Base-by-base conservation (phyloP, 768 basidiomycete genomes). In the Leccinellum luteum region DNA sequence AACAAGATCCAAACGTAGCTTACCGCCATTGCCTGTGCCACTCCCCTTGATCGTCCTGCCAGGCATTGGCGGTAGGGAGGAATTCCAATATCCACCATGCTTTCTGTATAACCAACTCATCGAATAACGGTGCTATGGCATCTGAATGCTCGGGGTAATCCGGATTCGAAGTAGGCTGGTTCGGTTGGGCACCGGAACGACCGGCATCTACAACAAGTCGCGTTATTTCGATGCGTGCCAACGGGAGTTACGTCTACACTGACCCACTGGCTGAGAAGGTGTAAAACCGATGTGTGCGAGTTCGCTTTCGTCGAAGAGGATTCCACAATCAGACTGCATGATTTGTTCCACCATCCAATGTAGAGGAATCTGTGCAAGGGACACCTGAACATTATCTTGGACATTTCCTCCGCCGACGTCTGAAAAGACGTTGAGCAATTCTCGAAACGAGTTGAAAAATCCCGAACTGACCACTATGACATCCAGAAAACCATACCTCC, bases 401-500 rank as follows among this genome's bases (percentile, higher is more conserved):
- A 82, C 81, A 8, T 75, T 70, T 17, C 87, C 86, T 14, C 90
- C 90, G 21, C 90, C 90, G 19, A 92, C 75, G 66, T 91, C 89
- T 89, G 50, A 25, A 52, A 49, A 38, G 38, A 31, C 8, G 7
- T 2, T 54, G 2, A 59, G 58, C 19, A 48, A 55, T 49, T 35
- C 23, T 13, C 19, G 7, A 48, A 43, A 53, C 17, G 12, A 47
- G 28, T 8, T 21, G 1, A 31, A 34, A 3, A 38, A 31, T 48
- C 28, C 4, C 13, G 34, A 41, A 70, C 84, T 55, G 57, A 90
- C 89, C 89, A 44, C 73, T 67, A 63, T 92, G 90, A 59, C 84
- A 83, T 2, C 90, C 90, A 6, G 83, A 64, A 63, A 93, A 93
- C 89, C 89, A 93, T 3, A 92, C 89, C 67, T 93, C 90, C 13